Evolutionary conservation across 176 grass and related monocot genomes (phyloP), one percentile per base, ranked within the genome.

Genomic region (Avena sativa): DNA sequence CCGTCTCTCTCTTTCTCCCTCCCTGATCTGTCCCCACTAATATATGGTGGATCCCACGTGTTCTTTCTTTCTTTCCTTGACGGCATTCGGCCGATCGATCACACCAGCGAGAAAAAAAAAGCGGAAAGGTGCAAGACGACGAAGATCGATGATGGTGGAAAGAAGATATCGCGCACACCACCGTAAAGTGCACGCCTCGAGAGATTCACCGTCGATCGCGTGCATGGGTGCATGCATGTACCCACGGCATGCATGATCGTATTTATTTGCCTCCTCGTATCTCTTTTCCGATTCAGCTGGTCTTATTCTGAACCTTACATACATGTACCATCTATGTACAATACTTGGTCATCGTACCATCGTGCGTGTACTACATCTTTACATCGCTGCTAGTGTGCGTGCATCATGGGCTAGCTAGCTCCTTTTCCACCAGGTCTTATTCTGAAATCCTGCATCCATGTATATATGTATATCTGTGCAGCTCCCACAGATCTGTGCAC

Each of bases 11-110:
- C 38, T 8, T 30, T 30, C 28, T 30, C 28, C 28, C 28, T 30
- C 28, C 28, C 28, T 30, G 28, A 30, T 30, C 28, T 30, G 36
- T 13, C 55, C 9, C 55, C 74, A 65, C 63, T 38, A 44, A 19
- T 30, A 30, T 30, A 30, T 20, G 21, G 73, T 79, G 89, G 80
- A 79, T 53, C 84, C 40, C 79, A 11, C 19, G 74, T 58, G 89
- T 80, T 75, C 23, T 72, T 28, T 6, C 44, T 74, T 15, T 2
- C 43, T 26, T 26, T 52, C 51, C 51, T 6, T 5, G 23, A 61
- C 44, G 64, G 26, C 76, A 8, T 23, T 12, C 79, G 55, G 71
- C 50, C 60, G 5, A 48, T 5, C 49, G 0, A 67, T 43, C 38
- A 43, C 40, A 43, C 40, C 6, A 7, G 5, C 40, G 6, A n/a